These are phyloP conservation scores for Pseudozyma tsukubaensis DNA, from an alignment of 1,284 basidiomycete genomes.

Conservation along the genomic window DNA sequence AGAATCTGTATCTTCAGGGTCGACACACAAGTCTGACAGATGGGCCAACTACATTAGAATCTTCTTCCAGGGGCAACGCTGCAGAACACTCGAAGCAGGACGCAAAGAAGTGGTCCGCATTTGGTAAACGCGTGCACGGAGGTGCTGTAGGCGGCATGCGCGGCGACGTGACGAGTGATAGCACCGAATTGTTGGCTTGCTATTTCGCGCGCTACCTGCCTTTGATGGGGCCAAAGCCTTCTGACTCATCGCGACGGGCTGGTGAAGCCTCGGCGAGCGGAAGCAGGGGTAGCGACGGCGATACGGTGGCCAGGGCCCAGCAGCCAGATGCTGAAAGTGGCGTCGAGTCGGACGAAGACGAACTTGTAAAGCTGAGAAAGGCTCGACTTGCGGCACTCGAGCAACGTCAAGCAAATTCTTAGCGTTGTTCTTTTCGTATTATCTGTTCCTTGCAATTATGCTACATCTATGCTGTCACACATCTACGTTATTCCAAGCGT, in stretches of 20 bases:
- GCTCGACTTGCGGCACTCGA: constrained; percentile 39
- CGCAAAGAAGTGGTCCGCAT: constrained; percentile 33
- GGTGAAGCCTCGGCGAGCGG: neutral
- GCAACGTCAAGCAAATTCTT: constrained; percentile 11
- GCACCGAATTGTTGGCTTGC: constrained; percentile 53
- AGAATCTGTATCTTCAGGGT: constrained; percentile 54
- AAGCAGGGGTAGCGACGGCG: neutral
- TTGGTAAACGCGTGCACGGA: constrained; percentile 22
- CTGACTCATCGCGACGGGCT: neutral
- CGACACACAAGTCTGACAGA: constrained; percentile 27
- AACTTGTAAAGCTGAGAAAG: constrained; percentile 23
- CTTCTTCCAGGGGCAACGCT: constrained; percentile 10
- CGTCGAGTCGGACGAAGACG: constrained; percentile 7
- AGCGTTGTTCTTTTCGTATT: neutral
- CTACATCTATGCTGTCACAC: neutral
- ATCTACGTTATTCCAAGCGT: neutral
- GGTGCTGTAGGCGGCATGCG: constrained; percentile 27
- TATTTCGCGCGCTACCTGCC: constrained; percentile 48
- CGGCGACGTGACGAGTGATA: constrained; percentile 50
- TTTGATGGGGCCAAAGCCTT: constrained; percentile 5
- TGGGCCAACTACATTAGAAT: constrained; percentile 1
- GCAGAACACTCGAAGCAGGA: constrained; percentile 27
- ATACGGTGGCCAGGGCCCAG: neutral
- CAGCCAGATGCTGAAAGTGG: neutral
- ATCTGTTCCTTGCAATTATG: no score